These are phyloP conservation scores for Neotropicomus parvogracilis DNA, from an alignment of 1,284 basidiomycete genomes.

Conservation along the genomic window DNA sequence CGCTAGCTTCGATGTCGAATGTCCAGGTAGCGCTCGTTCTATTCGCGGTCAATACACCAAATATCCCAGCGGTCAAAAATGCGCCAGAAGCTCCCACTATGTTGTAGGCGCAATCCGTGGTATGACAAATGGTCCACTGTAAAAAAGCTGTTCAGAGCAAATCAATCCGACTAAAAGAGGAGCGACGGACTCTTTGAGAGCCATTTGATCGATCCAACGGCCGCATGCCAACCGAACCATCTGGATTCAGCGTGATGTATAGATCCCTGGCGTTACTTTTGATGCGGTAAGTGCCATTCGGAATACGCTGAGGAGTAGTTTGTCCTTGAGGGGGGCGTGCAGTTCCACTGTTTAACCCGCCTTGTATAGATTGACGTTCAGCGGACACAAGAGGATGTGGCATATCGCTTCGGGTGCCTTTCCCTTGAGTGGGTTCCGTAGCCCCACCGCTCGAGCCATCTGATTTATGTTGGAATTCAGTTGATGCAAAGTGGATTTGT, in stretches of 20 bases:
- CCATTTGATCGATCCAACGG: neutral
- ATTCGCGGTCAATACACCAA: neutral
- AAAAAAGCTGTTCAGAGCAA: neutral
- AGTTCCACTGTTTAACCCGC: too few species aligned
- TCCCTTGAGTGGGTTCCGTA: too few species aligned
- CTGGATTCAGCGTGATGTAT: neutral
- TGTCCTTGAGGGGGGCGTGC: neutral
- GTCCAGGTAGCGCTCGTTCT: neutral
- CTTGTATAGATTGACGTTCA: too few species aligned
- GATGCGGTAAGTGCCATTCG: neutral
- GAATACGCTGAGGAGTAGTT: neutral
- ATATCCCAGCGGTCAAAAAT: neutral
- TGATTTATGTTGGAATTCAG: too few species aligned
- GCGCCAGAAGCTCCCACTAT: neutral
- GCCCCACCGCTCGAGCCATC: too few species aligned
- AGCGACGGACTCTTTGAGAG: neutral
- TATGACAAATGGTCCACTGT: neutral
- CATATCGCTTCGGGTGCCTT: too few species aligned
- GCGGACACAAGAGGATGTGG: too few species aligned
- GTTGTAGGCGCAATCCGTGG: neutral
- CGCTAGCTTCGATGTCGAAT: neutral
- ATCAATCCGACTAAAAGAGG: neutral
- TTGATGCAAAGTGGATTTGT: too few species aligned
- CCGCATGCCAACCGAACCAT: neutral
- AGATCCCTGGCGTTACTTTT: neutral